Evolutionary conservation across 495 filamentous ascomycete species (phyloP), one percentile per base, ranked within the genome.

Genomic region (Tuber brumale): DNA sequence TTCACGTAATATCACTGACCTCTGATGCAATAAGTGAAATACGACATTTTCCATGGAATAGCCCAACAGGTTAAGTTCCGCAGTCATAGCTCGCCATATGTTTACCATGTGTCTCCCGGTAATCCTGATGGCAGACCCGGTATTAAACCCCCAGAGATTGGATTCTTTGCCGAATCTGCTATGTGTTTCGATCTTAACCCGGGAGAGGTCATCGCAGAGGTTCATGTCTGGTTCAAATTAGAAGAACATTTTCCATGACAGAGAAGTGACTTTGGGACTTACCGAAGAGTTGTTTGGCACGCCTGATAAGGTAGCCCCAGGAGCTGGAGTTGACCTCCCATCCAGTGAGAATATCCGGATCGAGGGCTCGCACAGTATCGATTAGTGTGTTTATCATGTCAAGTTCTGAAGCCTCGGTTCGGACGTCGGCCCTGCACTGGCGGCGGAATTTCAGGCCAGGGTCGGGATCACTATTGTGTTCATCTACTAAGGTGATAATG

Each of bases 41-140:
- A 90, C 94, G 45, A 99, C 93, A 82, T 97, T 98, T 84, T 98
- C 95, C 91, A 97, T 93, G 0, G 92, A 95, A 82, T 98, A 98
- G 81, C 97, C 94, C 70, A 97, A 86, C 69, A 99, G 85, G 77
- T 92, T 96, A 44, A 98, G 84, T 85, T 98, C 95, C 75, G 92
- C 89, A 72, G 91, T 89, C 94, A 99, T 97, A 0, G 95, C 94
- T 73, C 95, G 89, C 95, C 96, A 99, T 71, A 98, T 92, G 78
- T 98, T 99, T 84, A 99, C 94, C 86, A 95, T 92, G 82, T 99
- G 95, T 77, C 95, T 89, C 6, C 95, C 95, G 0, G 94, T 97
- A 21, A 99, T 87, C 44, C 88, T 89, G 79, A 98, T 92, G 3
- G 92, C 92, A 7, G 93, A 95, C 4, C 93, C 94, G 74, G 93